A percentile compares a stretch with the other conserved stretches of the same genome.
Conservation (phyloP, 129 eudicot species). For the Lactuca sativa region DNA sequence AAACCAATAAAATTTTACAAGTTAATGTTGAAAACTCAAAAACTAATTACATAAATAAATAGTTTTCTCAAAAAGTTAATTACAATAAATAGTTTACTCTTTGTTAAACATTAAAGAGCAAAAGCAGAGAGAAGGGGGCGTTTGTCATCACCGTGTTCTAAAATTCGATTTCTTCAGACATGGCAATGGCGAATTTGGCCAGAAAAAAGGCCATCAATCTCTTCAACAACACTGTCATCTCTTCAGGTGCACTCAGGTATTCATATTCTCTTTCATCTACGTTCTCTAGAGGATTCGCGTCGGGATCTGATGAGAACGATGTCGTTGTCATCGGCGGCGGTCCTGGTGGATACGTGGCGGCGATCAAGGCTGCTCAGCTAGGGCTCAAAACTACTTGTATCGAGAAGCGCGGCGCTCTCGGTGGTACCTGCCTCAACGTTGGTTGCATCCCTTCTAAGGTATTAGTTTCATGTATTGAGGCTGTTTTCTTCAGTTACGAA, state of each 20-base stretch:
- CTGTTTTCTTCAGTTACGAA: neutral
- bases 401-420: conserved; percentile 81
- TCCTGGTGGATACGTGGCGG: conserved; percentile 67
- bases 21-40: no score
- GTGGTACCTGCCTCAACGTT: conserved; percentile 93
- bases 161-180: conserved; percentile 14
- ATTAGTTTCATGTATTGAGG: neutral
- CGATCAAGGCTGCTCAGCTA: conserved; percentile 83
- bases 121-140: neutral
- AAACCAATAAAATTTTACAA: no score
- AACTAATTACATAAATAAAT: no score
- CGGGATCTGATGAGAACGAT: conserved; percentile 76
- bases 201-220: conserved; percentile 38
- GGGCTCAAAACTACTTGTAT: conserved; percentile 86
- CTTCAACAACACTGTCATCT: conserved; percentile 3
- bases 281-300: conserved; percentile 48
- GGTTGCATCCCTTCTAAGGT: conserved; percentile 51
- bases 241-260: conserved; percentile 33
- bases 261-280: conserved; percentile 35
- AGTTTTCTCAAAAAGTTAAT: neutral
- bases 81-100: neutral
- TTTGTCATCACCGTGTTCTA: neutral
- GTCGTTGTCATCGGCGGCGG: conserved; percentile 90
- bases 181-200: conserved; percentile 63
- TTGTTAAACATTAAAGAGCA: neutral